Conservation (phyloP, 768 basidiomycete genomes). For the Sporobolomyces phaffii region DNA sequence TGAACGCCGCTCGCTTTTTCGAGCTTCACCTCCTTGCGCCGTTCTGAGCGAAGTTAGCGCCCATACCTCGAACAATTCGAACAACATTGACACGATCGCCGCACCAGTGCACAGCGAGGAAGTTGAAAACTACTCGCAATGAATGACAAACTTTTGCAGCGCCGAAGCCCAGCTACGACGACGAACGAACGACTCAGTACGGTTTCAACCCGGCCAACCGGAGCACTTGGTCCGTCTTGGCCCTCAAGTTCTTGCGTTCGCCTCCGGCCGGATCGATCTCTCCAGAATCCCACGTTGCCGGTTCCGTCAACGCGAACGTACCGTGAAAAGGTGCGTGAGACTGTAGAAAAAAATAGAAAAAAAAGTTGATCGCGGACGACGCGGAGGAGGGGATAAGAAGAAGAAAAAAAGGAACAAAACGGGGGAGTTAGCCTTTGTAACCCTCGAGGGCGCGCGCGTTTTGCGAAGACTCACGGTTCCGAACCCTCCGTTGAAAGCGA, state of each 20-base stretch:
- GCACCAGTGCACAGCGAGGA: no score
- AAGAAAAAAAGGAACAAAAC: no score
- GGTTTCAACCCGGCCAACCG: constrained; percentile 16
- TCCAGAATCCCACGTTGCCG: background rate
- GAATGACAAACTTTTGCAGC: no score
- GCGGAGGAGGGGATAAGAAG: background rate
- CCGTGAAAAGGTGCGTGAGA: constrained; percentile 25
- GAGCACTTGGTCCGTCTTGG: constrained; percentile 21
- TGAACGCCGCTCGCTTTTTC: no score
- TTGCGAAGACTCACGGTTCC: background rate
- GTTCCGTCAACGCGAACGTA: constrained; percentile 5
- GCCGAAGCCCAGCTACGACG: no score
- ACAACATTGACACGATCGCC: no score
- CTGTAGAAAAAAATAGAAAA: no score
- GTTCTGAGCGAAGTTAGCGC: no score
- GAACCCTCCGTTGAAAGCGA: background rate
- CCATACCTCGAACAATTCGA: no score
- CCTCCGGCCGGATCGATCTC: constrained; percentile 8
- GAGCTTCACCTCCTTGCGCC: no score
- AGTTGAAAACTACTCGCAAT: no score
- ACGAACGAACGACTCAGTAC: no score
- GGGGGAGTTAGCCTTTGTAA: background rate
- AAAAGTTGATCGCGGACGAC: background rate
- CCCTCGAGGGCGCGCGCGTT: background rate
- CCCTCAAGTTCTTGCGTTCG: constrained; percentile 15